Conservation (phyloP, 352 stramenopile genomes). For the Globisporangium cederbergense region DNA sequence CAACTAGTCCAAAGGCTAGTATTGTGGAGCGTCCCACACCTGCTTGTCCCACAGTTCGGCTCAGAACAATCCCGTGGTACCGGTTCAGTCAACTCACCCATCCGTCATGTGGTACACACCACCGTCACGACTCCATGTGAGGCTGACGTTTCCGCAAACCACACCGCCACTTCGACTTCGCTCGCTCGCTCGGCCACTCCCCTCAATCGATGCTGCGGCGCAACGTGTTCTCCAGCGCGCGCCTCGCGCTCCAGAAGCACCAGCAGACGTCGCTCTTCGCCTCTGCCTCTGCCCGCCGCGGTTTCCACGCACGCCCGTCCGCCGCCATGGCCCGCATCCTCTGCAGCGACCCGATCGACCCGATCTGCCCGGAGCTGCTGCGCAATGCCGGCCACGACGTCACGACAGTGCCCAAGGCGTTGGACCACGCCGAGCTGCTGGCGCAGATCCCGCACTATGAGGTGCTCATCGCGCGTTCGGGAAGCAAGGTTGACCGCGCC, state of each 20-base stretch:
- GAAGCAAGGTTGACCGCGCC: conserved; percentile 69
- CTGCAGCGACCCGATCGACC: conserved; percentile 86
- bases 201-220: conserved; percentile 47
- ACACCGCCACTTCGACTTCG: conserved; percentile 12
- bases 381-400: conserved; percentile 81
- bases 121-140: background rate
- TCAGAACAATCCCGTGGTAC: too few relatives aligned
- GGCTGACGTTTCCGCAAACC: background rate
- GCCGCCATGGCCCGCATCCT: conserved; percentile 78
- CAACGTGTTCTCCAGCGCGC: conserved; percentile 31
- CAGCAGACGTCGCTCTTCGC: background rate
- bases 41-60: too few relatives aligned
- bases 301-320: conserved; percentile 36
- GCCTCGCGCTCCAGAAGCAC: conserved; percentile 27
- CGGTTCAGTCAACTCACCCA: too few relatives aligned
- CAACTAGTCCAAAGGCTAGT: too few relatives aligned
- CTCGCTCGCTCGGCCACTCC: background rate
- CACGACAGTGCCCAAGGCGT: conserved; percentile 38
- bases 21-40: too few relatives aligned
- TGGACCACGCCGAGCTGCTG: conserved; percentile 67
- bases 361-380: conserved; percentile 77
- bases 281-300: background rate
- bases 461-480: conserved; percentile 86
- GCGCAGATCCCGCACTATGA: conserved; percentile 79
- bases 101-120: background rate